Evolutionary conservation across 441 rosid species (phyloP), one percentile per base, ranked within the genome.

Genomic region (Euphorbia celastroides): DNA sequence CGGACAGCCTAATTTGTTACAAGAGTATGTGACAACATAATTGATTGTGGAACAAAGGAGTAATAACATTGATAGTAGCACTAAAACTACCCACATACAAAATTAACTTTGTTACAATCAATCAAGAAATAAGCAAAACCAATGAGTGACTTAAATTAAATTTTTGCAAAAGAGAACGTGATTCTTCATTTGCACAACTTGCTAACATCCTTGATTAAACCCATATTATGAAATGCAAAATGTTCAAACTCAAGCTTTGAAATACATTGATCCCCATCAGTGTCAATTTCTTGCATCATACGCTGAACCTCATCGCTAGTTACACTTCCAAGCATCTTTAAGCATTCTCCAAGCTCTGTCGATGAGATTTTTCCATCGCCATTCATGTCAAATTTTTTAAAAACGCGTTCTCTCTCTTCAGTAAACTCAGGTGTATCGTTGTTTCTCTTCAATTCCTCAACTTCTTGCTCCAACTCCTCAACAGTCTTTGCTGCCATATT

Each of bases 201-300:
- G 54, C 22, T 48, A 48, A 48, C 54, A 48, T 48, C 54, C 54
- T 48, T 48, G 54, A 48, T 48, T 48, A 48, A 48, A 48, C 54
- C 54, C 19, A 48, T 48, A 48, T 48, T 48, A 48, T 48, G 17
- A 48, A 48, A 48, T 1, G 54, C 54, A 48, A 48, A 48, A 48
- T 2, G 0, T 48, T 48, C 54, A 17, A 48, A 48, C 54, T 48
- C 54, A n/a, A 8, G 7, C 54, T n/a, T 48, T n/a, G 54, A 48
- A 48, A 48, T 48, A 23, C 17, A 48, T 8, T 17, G 9, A 48
- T 48, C 54, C 22, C 54, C 54, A 17, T 48, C 54, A 2, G 22
- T 48, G 6, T 48, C 54, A 7, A 48, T 48, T 17, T 48, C 54
- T 17, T 3, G 19, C 54, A 48, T 48, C 54, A 48, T 48, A 17